phyloP scores from a whole-genome alignment of 176 grass and related monocot genomes.

The Zizania latifolia region DNA sequence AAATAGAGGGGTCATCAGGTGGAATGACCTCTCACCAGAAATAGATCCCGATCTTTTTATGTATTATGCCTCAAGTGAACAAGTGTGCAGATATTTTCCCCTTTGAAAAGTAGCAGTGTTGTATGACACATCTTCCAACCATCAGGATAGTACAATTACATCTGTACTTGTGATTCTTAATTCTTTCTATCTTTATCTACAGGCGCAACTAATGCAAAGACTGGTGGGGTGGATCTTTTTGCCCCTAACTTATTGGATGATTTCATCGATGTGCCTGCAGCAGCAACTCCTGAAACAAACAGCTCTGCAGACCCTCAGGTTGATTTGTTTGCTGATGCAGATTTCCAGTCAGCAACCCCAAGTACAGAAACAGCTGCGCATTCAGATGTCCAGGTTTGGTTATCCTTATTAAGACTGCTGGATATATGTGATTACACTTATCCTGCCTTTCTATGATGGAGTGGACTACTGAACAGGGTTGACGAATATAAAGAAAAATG shows the following conservation, averaged over 20 bases:
- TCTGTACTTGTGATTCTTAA: neutral
- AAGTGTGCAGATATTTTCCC: too few species aligned
- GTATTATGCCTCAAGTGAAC: too few species aligned
- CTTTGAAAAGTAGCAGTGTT: neutral
- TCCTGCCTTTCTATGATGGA: too few species aligned
- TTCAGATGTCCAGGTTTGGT: conserved; percentile 53
- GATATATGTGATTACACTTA: too few species aligned
- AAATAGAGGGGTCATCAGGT: neutral
- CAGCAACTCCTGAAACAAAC: conserved; percentile 35
- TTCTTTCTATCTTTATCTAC: conserved; percentile 20
- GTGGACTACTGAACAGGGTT: too few species aligned
- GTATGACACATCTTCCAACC: neutral
- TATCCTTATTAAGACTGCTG: conserved; percentile 9
- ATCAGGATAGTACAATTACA: neutral
- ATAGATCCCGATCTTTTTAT: too few species aligned
- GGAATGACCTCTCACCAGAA: neutral
- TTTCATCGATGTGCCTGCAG: conserved; percentile 47
- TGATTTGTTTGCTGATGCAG: conserved; percentile 87
- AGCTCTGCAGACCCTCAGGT: conserved; percentile 45
- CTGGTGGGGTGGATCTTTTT: conserved; percentile 66
- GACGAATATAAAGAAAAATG: neutral
- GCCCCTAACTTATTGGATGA: conserved; percentile 78
- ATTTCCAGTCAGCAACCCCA: conserved; percentile 64
- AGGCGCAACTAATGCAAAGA: conserved; percentile 51
- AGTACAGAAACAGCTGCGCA: conserved; percentile 34